Conservation (phyloP, 495 filamentous ascomycete genomes). For the Neurospora sp. region DNA sequence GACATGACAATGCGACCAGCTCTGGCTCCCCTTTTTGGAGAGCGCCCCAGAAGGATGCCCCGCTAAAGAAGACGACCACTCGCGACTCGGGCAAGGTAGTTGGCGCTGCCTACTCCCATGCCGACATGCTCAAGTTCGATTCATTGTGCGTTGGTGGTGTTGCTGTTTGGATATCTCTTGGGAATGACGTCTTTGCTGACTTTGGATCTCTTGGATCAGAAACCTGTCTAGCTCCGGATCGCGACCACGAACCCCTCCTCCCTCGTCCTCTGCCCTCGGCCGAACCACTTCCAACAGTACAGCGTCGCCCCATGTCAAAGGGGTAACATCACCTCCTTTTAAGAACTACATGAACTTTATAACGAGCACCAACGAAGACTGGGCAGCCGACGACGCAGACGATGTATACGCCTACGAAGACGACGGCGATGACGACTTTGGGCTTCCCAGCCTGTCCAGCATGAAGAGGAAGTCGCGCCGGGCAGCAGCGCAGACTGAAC, state of each 20-base stretch:
- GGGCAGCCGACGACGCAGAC: conserved; percentile 57
- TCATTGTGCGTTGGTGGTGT: conserved; percentile 42
- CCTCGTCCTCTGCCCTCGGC: conserved; percentile 23
- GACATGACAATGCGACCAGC: conserved; percentile 34
- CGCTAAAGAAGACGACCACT: conserved; percentile 42
- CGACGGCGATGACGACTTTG: conserved; percentile 86
- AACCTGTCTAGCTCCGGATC: conserved; percentile 35
- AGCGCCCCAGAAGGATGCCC: conserved; percentile 41
- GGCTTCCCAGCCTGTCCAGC: conserved; percentile 78
- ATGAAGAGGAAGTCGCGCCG: conserved; percentile 64
- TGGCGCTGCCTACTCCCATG: conserved; percentile 92
- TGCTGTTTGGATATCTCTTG: neutral
- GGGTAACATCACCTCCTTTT: conserved; percentile 49
- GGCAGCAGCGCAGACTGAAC: conserved; percentile 32
- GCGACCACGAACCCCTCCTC: conserved; percentile 40
- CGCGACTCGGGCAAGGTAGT: conserved; percentile 72
- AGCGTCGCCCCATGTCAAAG: conserved; percentile 47
- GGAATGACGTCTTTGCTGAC: conserved; percentile 8
- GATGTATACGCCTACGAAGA: conserved; percentile 63
- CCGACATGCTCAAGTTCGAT: conserved; percentile 84
- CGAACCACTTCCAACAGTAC: conserved; percentile 20
- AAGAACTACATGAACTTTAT: conserved; percentile 68
- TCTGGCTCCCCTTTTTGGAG: conserved; percentile 88
- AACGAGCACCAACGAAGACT: conserved; percentile 64
- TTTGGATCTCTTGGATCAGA: conserved; percentile 16